These are phyloP conservation scores for Saussurea involucrata DNA, from an alignment of 129 eudicot species.

Conservation along the genomic window DNA sequence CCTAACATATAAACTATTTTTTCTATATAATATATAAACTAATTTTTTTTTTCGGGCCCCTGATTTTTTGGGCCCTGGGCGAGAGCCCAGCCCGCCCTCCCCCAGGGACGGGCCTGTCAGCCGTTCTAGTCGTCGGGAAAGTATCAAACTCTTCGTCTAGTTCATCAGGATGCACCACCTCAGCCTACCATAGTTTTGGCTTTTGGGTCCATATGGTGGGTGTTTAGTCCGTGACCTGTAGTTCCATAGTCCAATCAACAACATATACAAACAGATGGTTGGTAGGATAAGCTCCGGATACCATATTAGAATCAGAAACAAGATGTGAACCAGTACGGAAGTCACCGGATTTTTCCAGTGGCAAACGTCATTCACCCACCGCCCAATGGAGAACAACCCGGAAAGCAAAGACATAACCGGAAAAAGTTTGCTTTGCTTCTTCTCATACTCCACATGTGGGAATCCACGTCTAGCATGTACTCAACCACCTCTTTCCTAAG, in stretches of 20 bases:
- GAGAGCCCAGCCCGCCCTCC: too few species aligned
- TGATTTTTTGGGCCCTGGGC: too few species aligned
- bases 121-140: slow-evolving; percentile 39
- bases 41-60: too few species aligned
- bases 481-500: slow-evolving; percentile 57
- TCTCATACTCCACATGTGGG: slow-evolving; percentile 68
- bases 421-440: slow-evolving; percentile 61
- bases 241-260: slow-evolving; percentile 56
- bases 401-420: slow-evolving; percentile 45
- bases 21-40: too few species aligned
- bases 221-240: slow-evolving; percentile 46
- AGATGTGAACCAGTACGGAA: slow-evolving; percentile 43
- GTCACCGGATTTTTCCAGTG: slow-evolving; percentile 56
- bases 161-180: slow-evolving; percentile 45
- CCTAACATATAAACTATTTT: too few species aligned
- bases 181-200: slow-evolving; percentile 54
- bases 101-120: too few species aligned
- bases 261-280: slow-evolving; percentile 39
- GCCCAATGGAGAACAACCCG: slow-evolving; percentile 27
- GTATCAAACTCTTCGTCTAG: slow-evolving; percentile 63
- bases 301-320: slow-evolving; percentile 53
- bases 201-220: slow-evolving; percentile 56
- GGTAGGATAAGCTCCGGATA: slow-evolving; percentile 52
- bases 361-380: slow-evolving; percentile 45
- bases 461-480: slow-evolving; percentile 59